phyloP scores from a whole-genome alignment of 352 stramenopile species.

The Thraustochytrium striatum region DNA sequence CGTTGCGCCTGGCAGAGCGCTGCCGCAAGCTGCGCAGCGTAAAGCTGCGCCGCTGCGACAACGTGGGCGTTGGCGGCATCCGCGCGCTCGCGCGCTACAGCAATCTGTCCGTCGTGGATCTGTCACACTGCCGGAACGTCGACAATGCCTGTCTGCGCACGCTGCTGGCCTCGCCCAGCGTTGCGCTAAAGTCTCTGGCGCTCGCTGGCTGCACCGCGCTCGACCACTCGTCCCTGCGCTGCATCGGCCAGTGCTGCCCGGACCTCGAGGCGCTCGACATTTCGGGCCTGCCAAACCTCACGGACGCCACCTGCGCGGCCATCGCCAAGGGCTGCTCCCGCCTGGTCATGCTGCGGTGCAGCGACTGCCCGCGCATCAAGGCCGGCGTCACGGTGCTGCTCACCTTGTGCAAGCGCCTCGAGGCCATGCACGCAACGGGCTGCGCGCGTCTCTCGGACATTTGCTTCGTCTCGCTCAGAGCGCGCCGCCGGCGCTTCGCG shows the following conservation, averaged over 20 bases:
- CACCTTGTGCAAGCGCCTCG: not conserved
- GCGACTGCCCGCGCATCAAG: not conserved
- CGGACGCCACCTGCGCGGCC: not conserved
- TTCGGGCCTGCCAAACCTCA: not conserved
- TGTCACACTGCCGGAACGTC: not conserved
- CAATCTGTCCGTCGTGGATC: not conserved
- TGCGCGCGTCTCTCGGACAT: not conserved
- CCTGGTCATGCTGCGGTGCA: not conserved
- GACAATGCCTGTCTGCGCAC: not conserved
- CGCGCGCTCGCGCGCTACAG: not conserved
- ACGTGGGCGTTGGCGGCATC: not conserved
- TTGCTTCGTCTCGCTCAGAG: conserved; percentile 32
- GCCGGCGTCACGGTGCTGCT: not conserved
- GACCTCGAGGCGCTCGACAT: conserved; percentile 9
- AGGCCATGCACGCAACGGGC: not conserved
- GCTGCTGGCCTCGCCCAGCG: not conserved
- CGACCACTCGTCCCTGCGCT: not conserved
- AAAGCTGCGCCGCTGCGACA: not conserved
- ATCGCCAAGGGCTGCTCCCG: conserved; percentile 12
- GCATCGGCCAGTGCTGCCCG: not conserved
- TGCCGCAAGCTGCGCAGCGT: conserved; percentile 16
- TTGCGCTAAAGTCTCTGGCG: not conserved
- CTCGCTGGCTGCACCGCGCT: not conserved
- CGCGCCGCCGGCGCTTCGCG: not conserved
- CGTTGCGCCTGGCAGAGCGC: conserved; percentile 8